A percentile compares a stretch with the other conserved stretches of the same genome.
Conservation (phyloP, 805 yeast species). For the Ogataea trehalophila region DNA sequence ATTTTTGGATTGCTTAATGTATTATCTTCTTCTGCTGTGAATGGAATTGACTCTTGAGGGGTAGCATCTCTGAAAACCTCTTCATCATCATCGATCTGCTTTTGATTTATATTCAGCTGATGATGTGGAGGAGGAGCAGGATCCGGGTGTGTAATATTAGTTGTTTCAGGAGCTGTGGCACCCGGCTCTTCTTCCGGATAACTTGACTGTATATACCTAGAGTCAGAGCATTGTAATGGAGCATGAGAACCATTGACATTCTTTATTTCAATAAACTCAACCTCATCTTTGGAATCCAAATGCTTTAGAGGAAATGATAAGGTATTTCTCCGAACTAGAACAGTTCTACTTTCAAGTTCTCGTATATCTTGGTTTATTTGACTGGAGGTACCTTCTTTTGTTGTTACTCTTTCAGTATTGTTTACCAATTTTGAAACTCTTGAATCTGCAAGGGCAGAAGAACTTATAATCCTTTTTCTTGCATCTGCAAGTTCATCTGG, state of each 20-base stretch:
- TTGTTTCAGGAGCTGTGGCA: not conserved
- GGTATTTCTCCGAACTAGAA: slow-evolving; percentile 11
- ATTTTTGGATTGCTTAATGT: slow-evolving; percentile 9
- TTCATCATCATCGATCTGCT: not conserved
- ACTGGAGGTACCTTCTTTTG: slow-evolving; percentile 6
- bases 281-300: not conserved
- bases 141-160: too few species aligned
- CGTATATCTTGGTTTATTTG: slow-evolving; percentile 1
- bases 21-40: not conserved
- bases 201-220: slow-evolving; percentile 8
- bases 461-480: not conserved
- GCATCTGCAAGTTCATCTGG: not conserved
- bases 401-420: not conserved
- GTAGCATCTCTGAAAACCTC: not conserved
- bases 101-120: not conserved
- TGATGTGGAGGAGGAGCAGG: too few species aligned
- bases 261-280: slow-evolving; percentile 3
- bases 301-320: slow-evolving; percentile 12
- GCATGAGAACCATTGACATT: slow-evolving; percentile 7
- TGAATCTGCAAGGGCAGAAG: not conserved
- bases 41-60: not conserved
- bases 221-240: not conserved
- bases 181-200: slow-evolving; percentile 7
- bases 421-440: too few species aligned
- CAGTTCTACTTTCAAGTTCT: not conserved